A percentile compares a stretch with the other conserved stretches of the same genome.
Evolutionary conservation across 2,329 filamentous ascomycete genomes (phyloP).

Genomic region (Malbranchea zuffiana): DNA sequence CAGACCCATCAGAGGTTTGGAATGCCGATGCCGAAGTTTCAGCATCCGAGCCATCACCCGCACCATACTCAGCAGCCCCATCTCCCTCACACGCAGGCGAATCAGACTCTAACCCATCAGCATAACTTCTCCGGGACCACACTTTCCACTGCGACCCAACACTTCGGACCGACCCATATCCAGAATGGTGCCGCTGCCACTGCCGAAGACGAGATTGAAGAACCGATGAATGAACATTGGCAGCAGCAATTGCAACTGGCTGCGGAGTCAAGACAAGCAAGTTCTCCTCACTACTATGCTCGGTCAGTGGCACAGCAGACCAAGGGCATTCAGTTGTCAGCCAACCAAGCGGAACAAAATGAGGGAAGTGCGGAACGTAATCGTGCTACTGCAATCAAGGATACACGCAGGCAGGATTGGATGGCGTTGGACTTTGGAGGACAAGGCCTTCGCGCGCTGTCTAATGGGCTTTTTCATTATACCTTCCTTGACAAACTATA

Average conservation of each 20-base stretch:
- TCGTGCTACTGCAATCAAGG: constrained; percentile 52
- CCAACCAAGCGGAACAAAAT: constrained; percentile 40
- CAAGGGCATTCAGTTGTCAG: constrained; percentile 37
- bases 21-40: constrained; percentile 40
- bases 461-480: constrained; percentile 72
- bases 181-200: constrained; percentile 49
- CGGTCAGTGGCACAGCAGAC: constrained; percentile 38
- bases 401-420: constrained; percentile 63
- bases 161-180: constrained; percentile 49
- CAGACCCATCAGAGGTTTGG: constrained; percentile 40
- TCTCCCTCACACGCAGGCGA: constrained; percentile 32
- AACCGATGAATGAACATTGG: constrained; percentile 64
- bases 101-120: constrained; percentile 38
- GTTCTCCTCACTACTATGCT: constrained; percentile 60
- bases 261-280: constrained; percentile 59
- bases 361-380: constrained; percentile 49
- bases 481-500: constrained; percentile 84
- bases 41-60: constrained; percentile 37
- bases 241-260: constrained; percentile 72
- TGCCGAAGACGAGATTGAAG: constrained; percentile 46
- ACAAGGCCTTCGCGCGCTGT: constrained; percentile 80
- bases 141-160: constrained; percentile 40
- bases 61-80: constrained; percentile 36
- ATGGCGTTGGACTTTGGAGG: constrained; percentile 88
- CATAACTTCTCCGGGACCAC: constrained; percentile 40